A percentile compares a stretch with the other conserved stretches of the same genome.
These are phyloP conservation scores for Polyplosphaeria fusca DNA, from an alignment of 495 filamentous ascomycete genomes.

Conservation along the genomic window DNA sequence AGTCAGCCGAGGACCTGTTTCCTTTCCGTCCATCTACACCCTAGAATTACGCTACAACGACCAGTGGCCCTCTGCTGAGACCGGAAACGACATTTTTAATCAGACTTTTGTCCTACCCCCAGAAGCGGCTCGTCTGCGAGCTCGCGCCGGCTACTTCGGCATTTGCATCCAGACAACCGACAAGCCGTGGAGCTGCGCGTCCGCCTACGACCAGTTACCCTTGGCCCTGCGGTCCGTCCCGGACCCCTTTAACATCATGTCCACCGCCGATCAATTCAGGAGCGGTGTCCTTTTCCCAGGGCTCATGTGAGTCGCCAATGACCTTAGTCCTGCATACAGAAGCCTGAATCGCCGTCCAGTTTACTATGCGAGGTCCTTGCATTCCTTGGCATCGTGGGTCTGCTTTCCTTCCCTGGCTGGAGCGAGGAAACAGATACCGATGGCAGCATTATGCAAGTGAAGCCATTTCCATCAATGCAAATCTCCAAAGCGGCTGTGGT, in stretches of 20 bases:
- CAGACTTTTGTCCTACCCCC: neutral
- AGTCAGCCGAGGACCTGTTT: too few relatives aligned
- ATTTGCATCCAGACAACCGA: neutral
- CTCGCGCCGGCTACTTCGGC: slow-evolving; percentile 9
- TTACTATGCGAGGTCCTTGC: neutral
- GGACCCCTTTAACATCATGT: slow-evolving; percentile 1
- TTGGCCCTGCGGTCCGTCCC: neutral
- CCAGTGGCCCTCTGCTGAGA: too few relatives aligned
- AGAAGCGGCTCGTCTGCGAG: neutral
- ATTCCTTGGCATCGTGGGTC: neutral
- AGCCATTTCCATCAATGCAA: neutral
- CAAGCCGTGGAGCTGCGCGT: neutral
- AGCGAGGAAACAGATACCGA: slow-evolving; percentile 2
- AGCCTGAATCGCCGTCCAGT: neutral
- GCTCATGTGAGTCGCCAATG: neutral
- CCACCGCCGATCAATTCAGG: neutral
- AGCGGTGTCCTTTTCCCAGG: slow-evolving; percentile 8
- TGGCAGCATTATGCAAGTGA: slow-evolving; percentile 4
- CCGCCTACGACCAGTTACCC: neutral
- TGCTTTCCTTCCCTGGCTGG: slow-evolving; percentile 8
- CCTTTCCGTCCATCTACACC: neutral
- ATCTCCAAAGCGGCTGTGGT: neutral
- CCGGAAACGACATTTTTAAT: neutral
- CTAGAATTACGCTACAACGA: neutral
- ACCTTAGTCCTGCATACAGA: neutral